Evolutionary conservation across 2,329 filamentous ascomycete genomes (phyloP).

Genomic region (Exophiala dermatitidis): DNA sequence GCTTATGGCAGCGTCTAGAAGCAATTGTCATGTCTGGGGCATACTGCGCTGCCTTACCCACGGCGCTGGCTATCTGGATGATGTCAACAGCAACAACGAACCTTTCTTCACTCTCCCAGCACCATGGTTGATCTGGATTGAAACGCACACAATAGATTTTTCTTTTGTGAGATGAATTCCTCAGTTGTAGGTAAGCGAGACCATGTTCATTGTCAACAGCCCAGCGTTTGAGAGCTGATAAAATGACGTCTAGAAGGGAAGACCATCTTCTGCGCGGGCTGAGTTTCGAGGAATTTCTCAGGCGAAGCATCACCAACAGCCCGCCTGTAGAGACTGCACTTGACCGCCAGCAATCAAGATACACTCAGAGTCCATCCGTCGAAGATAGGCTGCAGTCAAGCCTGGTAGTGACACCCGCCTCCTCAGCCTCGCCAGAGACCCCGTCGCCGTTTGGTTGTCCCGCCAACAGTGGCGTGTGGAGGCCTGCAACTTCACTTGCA

Average conservation of each 20-base stretch:
- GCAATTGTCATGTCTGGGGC: not conserved
- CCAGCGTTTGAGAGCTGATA: not conserved
- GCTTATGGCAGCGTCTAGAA: not conserved
- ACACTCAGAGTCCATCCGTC: no score
- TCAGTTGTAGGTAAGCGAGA: not conserved
- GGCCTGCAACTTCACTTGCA: conserved; percentile 1
- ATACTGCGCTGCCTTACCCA: not conserved
- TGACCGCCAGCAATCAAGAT: not conserved
- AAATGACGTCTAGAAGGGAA: conserved; percentile 1
- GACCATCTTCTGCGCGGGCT: not conserved
- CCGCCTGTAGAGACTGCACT: not conserved
- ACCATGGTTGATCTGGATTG: not conserved
- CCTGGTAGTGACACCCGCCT: not conserved
- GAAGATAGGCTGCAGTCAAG: no score
- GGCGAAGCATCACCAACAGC: not conserved
- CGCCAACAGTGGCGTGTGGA: conserved; percentile 7
- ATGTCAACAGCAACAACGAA: not conserved
- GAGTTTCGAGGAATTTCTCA: conserved; percentile 4
- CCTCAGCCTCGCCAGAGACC: not conserved
- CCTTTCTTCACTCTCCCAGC: not conserved
- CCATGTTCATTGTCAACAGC: not conserved
- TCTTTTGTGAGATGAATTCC: not conserved
- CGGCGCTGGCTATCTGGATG: not conserved
- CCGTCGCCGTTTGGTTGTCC: conserved; percentile 4
- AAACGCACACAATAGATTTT: not conserved